Evolutionary conservation across 1,139 yeast genomes (phyloP).

Genomic region (Saccharomyces hybrid): DNA sequence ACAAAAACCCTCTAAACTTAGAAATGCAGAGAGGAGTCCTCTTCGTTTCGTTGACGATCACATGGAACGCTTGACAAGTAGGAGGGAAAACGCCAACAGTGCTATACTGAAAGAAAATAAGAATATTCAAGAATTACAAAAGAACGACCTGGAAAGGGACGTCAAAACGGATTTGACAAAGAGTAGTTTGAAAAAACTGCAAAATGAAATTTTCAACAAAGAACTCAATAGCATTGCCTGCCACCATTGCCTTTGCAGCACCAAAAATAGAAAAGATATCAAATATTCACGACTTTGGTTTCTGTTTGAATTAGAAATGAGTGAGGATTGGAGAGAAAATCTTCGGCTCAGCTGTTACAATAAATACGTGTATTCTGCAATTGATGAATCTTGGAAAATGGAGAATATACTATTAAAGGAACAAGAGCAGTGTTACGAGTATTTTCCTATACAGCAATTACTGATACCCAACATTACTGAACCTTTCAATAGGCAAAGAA

Average conservation of each 20-base stretch:
- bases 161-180: conserved; percentile 7
- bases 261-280: conserved; percentile 9
- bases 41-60: not conserved
- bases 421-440: conserved; percentile 7
- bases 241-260: conserved; percentile 17
- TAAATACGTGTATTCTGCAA: conserved; percentile 18
- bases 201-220: conserved; percentile 12
- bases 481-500: not conserved
- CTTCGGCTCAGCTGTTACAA: conserved; percentile 25
- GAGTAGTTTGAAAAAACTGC: conserved; percentile 14
- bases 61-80: not conserved
- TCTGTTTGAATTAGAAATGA: conserved; percentile 29
- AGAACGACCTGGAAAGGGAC: not conserved
- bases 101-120: not conserved
- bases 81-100: not conserved
- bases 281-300: conserved; percentile 22
- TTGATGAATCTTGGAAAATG: conserved; percentile 20
- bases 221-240: conserved; percentile 13
- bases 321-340: conserved; percentile 16
- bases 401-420: conserved; percentile 9
- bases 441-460: conserved; percentile 10
- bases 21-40: not conserved
- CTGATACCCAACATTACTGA: conserved; percentile 5
- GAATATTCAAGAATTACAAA: not conserved
- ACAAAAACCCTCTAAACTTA: not conserved